These are phyloP conservation scores for Gautieria morchelliformis DNA, from an alignment of 768 basidiomycete genomes.

Conservation along the genomic window DNA sequence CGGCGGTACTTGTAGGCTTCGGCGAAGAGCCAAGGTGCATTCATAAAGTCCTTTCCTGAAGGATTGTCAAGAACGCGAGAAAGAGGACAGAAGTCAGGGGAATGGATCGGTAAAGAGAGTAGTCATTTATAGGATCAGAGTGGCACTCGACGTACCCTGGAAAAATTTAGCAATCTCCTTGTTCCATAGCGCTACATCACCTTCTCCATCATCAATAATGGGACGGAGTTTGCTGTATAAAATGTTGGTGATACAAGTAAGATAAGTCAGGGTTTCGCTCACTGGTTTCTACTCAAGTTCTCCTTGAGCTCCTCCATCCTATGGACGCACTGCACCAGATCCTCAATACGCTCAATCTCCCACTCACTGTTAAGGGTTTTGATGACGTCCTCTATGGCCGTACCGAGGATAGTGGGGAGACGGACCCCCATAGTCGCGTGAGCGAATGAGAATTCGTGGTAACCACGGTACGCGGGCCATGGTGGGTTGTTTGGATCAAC, in stretches of 20 bases:
- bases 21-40: constrained; percentile 92
- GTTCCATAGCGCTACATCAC: constrained; percentile 92
- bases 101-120: neutral
- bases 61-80: neutral
- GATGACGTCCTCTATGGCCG: constrained; percentile 87
- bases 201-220: constrained; percentile 85
- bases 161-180: constrained; percentile 95
- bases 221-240: constrained; percentile 60
- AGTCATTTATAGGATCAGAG: neutral
- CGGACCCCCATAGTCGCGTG: constrained; percentile 96
- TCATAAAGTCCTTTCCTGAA: constrained; percentile 84
- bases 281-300: constrained; percentile 64
- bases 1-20: constrained; percentile 92
- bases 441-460: constrained; percentile 75
- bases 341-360: constrained; percentile 72
- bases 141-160: constrained; percentile 44
- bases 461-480: constrained; percentile 64
- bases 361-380: constrained; percentile 82
- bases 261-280: neutral
- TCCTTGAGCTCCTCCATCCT: constrained; percentile 86
- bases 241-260: neutral
- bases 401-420: constrained; percentile 89
- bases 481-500: neutral
- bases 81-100: neutral
- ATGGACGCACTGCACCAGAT: constrained; percentile 78